Evolutionary conservation across 202 grass and related monocot genomes (phyloP).

Genomic region (Zoysia matrella): DNA sequence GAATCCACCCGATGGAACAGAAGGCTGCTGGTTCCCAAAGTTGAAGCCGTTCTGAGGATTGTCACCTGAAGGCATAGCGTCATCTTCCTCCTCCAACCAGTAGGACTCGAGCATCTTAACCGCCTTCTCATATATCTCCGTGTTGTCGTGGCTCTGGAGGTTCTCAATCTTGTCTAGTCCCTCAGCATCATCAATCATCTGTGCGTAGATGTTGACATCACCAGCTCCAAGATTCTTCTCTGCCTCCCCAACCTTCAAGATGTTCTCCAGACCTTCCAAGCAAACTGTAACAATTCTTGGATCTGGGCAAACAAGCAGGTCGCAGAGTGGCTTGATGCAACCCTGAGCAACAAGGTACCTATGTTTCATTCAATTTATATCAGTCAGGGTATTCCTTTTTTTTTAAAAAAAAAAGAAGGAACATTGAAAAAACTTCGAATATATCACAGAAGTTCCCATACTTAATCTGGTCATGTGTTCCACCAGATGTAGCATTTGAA

Average conservation of each 20-base stretch:
- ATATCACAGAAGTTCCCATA: conserved; percentile 28
- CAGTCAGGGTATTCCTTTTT: not conserved
- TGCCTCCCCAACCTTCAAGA: conserved; percentile 85
- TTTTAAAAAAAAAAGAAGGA: not conserved
- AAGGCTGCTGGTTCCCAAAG: conserved; percentile 58
- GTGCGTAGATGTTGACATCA: conserved; percentile 75
- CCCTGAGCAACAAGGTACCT: conserved; percentile 90
- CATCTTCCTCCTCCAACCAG: conserved; percentile 94
- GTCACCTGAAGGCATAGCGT: conserved; percentile 58
- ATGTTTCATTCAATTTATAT: conserved; percentile 11
- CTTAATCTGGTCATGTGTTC: conserved; percentile 89
- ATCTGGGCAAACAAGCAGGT: conserved; percentile 89
- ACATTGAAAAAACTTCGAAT: not conserved
- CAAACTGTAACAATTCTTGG: conserved; percentile 73
- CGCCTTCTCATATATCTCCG: conserved; percentile 97
- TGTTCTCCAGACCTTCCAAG: not conserved
- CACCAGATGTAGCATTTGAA: conserved; percentile 97
- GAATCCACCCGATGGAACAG: conserved; percentile 83
- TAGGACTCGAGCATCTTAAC: conserved; percentile 97
- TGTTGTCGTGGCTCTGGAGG: conserved; percentile 97
- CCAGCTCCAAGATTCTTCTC: conserved; percentile 71
- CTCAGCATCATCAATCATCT: conserved; percentile 96
- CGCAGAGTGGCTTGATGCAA: conserved; percentile 94
- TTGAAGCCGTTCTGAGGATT: conserved; percentile 67
- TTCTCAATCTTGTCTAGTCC: conserved; percentile 99